These are phyloP conservation scores for Lichtheimia ornata DNA, from an alignment of 371 early-diverging fungal species.

Conservation along the genomic window DNA sequence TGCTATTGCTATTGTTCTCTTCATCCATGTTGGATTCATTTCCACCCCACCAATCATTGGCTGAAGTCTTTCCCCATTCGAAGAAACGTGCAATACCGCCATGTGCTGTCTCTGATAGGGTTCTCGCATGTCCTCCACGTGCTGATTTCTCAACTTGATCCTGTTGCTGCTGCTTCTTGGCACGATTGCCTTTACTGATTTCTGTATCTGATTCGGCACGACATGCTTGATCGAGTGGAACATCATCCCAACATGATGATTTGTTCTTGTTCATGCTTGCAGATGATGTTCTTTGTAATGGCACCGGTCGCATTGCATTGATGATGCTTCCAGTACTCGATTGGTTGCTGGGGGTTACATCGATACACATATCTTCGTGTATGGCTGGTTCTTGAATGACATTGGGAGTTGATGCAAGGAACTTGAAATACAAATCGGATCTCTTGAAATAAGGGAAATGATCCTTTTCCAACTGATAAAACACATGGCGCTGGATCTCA, in stretches of 20 bases:
- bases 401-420: conserved; percentile 53
- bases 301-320: neutral
- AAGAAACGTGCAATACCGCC: conserved; percentile 19
- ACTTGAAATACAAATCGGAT: conserved; percentile 69
- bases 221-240: neutral
- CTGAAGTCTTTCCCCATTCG: conserved; percentile 28
- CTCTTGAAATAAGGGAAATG: conserved; percentile 67
- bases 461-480: conserved; percentile 60
- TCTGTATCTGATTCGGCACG: conserved; percentile 29
- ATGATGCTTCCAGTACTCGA: conserved; percentile 3
- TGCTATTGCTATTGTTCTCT: conserved; percentile 1
- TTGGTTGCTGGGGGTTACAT: conserved; percentile 18
- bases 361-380: conserved; percentile 31
- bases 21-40: conserved; percentile 11
- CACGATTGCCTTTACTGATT: conserved; percentile 2
- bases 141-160: neutral
- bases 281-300: conserved; percentile 20
- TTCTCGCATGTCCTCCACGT: conserved; percentile 11
- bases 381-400: conserved; percentile 16
- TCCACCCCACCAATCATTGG: conserved; percentile 22
- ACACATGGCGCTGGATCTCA: conserved; percentile 57
- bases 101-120: conserved; percentile 28
- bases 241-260: conserved; percentile 16
- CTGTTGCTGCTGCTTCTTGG: neutral
- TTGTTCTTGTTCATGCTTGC: conserved; percentile 15